These are phyloP conservation scores for Candida multigemmis DNA, from an alignment of 805 yeast genomes.

Conservation along the genomic window DNA sequence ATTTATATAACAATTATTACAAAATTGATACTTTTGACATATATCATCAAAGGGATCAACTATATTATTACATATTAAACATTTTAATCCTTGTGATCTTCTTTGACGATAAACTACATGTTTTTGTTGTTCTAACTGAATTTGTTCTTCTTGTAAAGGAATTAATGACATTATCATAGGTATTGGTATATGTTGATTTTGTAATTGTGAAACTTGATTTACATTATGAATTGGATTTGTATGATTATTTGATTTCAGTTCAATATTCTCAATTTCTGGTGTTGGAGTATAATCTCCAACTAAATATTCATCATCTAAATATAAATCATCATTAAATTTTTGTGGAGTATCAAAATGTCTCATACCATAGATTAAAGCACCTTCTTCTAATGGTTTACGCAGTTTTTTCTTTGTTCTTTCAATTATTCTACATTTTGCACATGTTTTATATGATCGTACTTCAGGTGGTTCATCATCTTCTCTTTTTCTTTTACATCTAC, in stretches of 20 bases:
- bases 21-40: slow-evolving; percentile 16
- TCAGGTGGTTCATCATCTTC: slow-evolving; percentile 48
- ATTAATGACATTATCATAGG: slow-evolving; percentile 1
- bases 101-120: background rate
- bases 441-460: slow-evolving; percentile 47
- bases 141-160: background rate
- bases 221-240: too few relatives aligned
- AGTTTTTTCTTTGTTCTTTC: slow-evolving; percentile 38
- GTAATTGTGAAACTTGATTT: too few relatives aligned
- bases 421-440: slow-evolving; percentile 49
- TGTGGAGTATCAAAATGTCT: slow-evolving; percentile 36
- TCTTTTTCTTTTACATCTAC: slow-evolving; percentile 51
- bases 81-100: slow-evolving; percentile 5
- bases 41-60: slow-evolving; percentile 16
- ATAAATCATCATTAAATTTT: slow-evolving; percentile 11
- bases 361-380: slow-evolving; percentile 36
- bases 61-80: slow-evolving; percentile 17
- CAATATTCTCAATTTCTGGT: background rate
- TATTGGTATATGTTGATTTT: too few relatives aligned
- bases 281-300: too few relatives aligned
- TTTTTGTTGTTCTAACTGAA: background rate
- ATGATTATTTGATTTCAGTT: slow-evolving; percentile 4
- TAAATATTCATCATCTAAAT: slow-evolving; percentile 10
- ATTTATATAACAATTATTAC: slow-evolving; percentile 17
- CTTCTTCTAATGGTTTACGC: slow-evolving; percentile 38